phyloP scores from a whole-genome alignment of 2,329 filamentous ascomycete species.

The Plenodomus lindquistii region DNA sequence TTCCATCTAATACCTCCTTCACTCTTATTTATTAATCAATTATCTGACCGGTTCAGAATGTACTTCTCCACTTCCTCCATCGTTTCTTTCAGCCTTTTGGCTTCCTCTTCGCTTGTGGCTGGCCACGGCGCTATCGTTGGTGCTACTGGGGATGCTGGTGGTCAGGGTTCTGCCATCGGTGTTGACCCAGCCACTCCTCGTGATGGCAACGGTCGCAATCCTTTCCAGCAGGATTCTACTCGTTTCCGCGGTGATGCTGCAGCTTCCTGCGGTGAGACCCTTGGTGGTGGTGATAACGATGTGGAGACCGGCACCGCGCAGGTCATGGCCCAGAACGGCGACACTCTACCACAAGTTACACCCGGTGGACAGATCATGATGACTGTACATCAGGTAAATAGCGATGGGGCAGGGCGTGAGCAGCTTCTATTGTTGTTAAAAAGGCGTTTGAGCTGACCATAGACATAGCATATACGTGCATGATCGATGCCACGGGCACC shows the following conservation, averaged over 20 bases:
- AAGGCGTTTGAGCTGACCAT: no score
- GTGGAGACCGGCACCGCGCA: constrained; percentile 60
- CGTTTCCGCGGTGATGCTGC: constrained; percentile 61
- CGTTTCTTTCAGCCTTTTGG: constrained; percentile 55
- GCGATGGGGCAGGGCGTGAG: constrained; percentile 62
- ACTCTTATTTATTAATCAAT: constrained; percentile 30
- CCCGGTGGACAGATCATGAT: constrained; percentile 62
- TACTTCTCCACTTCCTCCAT: constrained; percentile 46
- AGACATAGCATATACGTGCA: constrained; percentile 67
- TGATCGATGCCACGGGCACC: constrained; percentile 65
- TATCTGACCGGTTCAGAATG: constrained; percentile 48
- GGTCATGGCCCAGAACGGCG: constrained; percentile 63
- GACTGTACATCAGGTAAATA: constrained; percentile 70
- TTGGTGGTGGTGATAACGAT: constrained; percentile 60
- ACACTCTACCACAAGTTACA: constrained; percentile 61
- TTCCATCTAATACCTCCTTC: constrained; percentile 27
- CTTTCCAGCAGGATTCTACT: constrained; percentile 68
- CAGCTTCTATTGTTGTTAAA: no score
- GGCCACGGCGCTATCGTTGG: constrained; percentile 65
- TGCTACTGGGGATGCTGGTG: constrained; percentile 62
- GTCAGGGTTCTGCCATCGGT: constrained; percentile 55
- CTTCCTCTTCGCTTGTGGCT: constrained; percentile 59
- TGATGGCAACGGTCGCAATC: constrained; percentile 62
- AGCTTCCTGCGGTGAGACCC: constrained; percentile 62
- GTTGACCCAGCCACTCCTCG: constrained; percentile 62